Evolutionary conservation across 768 basidiomycete genomes (phyloP), one percentile per base, ranked within the genome.

Genomic region (Lactarius quietus): DNA sequence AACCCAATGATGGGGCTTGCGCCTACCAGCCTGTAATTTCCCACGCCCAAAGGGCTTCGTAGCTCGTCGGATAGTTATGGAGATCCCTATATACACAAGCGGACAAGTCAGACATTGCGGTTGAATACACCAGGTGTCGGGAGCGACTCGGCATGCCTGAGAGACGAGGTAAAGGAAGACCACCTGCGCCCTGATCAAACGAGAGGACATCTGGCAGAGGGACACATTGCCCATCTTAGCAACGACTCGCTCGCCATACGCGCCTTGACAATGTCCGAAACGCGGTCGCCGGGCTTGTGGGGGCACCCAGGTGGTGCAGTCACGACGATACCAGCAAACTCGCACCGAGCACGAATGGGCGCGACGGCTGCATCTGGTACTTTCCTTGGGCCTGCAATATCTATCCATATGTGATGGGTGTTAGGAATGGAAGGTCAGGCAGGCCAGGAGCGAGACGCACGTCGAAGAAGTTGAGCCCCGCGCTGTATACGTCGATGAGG

Each of bases 51-150:
- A 99, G 78, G 0, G 87, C 96, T 72, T 95, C 95, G 70, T 96
- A 98, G 66, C 87, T 90, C 6, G 96, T 98, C 0, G 93, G 92
- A 86, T 90, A 93, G 93, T 95, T 23, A 97, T 77, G 70, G 76
- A 90, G 57, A 97, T 73, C 4, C 92, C 93, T 89, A 61, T 43
- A 39, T 18, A 14, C 20, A 3, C 23, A 38, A 1, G 38, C 3
- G 12, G 2, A 38, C 12, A 38, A 38, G 23, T 48, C 23, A 48
- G 45, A 48, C n/a, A 12, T 15, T 10, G 20, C 20, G 10, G 4
- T n/a, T n/a, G 9, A 45, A n/a, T n/a, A 66, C 23, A 2, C 4
- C 8, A n/a, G 38, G 38, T 12, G 36, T 14, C 43, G 9, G 2
- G 23, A 14, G 9, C 45, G 5, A 9, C 45, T n/a, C 45, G 45